phyloP scores from a whole-genome alignment of 2,329 filamentous ascomycete species.

The Colletotrichum abscissum region DNA sequence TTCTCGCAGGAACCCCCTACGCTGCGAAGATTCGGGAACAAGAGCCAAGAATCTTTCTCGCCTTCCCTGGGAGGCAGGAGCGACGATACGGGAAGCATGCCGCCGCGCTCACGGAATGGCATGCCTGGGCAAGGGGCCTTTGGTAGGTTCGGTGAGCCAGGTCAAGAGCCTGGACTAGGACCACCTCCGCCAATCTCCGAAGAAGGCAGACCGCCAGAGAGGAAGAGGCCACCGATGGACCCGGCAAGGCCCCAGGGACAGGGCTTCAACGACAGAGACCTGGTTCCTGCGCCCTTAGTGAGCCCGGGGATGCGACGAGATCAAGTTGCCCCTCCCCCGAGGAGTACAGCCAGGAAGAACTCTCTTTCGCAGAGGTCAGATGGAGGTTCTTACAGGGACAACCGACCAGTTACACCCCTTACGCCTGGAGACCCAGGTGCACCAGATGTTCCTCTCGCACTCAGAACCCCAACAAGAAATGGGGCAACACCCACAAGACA shows the following conservation, averaged over 20 bases:
- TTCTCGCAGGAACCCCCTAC: constrained; percentile 54
- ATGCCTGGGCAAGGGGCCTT: constrained; percentile 52
- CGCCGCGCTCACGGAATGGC: constrained; percentile 66
- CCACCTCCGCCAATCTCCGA: constrained; percentile 41
- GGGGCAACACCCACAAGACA: constrained; percentile 24
- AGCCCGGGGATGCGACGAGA: constrained; percentile 61
- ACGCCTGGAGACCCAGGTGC: constrained; percentile 17
- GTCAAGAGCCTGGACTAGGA: constrained; percentile 39
- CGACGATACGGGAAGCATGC: constrained; percentile 62
- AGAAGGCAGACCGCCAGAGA: constrained; percentile 66
- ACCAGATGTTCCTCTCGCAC: constrained; percentile 16
- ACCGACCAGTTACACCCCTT: constrained; percentile 40
- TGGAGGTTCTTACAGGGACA: constrained; percentile 47
- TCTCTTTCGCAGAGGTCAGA: constrained; percentile 49
- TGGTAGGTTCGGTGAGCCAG: constrained; percentile 48
- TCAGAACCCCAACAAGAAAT: constrained; percentile 30
- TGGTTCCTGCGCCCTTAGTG: constrained; percentile 69
- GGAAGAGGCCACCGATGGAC: constrained; percentile 75
- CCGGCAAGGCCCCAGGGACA: constrained; percentile 62
- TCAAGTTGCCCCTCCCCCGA: constrained; percentile 58
- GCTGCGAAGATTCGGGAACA: constrained; percentile 63
- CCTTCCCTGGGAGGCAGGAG: constrained; percentile 59
- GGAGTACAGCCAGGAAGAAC: constrained; percentile 61
- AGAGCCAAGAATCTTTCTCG: constrained; percentile 68
- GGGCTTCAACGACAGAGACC: constrained; percentile 58